phyloP scores from a whole-genome alignment of 257 asterid genomes.

The Gynochthodes officinalis region DNA sequence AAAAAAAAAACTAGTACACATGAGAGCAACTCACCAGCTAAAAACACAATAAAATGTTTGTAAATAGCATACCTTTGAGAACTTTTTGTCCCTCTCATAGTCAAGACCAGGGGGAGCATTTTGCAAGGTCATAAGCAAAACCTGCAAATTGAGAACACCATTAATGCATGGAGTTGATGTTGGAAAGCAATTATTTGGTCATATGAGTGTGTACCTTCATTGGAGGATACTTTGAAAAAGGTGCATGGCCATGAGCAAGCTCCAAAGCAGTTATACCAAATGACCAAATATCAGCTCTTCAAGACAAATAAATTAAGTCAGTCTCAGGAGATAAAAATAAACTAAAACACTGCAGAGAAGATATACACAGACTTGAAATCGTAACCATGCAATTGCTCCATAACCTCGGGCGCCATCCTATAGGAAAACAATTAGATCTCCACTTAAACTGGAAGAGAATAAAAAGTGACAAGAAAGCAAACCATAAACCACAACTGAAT shows the following conservation, averaged over 20 bases:
- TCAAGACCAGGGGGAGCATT: conserved; percentile 99
- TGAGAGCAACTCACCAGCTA: background rate
- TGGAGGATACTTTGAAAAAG: conserved; percentile 98
- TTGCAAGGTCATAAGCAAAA: conserved; percentile 95
- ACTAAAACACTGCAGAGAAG: conserved; percentile 14
- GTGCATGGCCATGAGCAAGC: conserved; percentile 99
- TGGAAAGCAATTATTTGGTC: conserved; percentile 9
- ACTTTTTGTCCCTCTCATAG: conserved; percentile 89
- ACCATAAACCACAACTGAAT: background rate
- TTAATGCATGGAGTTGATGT: background rate
- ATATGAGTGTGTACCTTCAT: conserved; percentile 65
- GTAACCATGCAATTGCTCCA: conserved; percentile 96
- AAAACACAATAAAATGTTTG: background rate
- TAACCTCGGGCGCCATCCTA: conserved; percentile 99
- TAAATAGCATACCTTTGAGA: conserved; percentile 67
- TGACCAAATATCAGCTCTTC: conserved; percentile 99
- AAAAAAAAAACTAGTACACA: conserved; percentile 27
- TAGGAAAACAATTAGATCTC: conserved; percentile 23
- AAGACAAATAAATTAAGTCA: conserved; percentile 9
- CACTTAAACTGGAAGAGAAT: conserved; percentile 5
- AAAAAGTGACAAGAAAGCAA: conserved; percentile 4
- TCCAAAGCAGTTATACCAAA: conserved; percentile 99
- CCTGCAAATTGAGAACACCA: conserved; percentile 42
- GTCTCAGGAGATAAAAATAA: background rate
- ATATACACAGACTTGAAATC: conserved; percentile 77